phyloP scores from a whole-genome alignment of 305 asterid genomes.

The Fraxinus sp. region DNA sequence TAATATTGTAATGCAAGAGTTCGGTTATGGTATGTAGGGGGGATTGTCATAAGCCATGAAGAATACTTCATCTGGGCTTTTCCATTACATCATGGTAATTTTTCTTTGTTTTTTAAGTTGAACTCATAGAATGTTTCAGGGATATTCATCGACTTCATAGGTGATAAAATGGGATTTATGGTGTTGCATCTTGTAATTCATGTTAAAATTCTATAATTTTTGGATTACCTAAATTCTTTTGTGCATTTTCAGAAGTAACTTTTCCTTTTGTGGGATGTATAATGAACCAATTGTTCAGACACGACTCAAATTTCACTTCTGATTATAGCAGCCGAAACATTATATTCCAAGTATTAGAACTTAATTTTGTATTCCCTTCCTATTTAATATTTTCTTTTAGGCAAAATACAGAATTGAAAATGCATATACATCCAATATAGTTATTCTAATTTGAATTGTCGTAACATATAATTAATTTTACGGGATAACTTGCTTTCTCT shows the following conservation, averaged over 20 bases:
- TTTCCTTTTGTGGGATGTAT: background rate
- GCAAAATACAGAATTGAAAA: background rate
- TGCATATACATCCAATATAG: background rate
- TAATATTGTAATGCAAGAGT: background rate
- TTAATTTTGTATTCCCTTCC: background rate
- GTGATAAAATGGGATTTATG: background rate
- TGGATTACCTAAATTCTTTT: background rate
- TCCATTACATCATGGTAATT: background rate
- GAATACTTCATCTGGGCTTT: background rate
- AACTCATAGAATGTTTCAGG: background rate
- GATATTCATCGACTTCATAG: background rate
- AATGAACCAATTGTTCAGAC: background rate
- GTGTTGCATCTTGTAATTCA: background rate
- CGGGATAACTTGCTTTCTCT: background rate
- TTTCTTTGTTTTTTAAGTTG: background rate
- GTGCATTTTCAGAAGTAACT: background rate
- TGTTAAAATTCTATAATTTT: background rate
- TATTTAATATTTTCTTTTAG: background rate
- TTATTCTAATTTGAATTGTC: background rate
- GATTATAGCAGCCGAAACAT: background rate
- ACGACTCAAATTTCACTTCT: background rate
- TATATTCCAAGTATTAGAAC: background rate
- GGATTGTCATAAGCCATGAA: background rate
- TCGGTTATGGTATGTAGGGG: background rate
- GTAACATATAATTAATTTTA: background rate